Percentiles rank a stretch among this genome's conserved stretches.
Evolutionary conservation across 768 basidiomycete genomes (phyloP).

Genomic region (Rhizopogon vesiculosus): DNA sequence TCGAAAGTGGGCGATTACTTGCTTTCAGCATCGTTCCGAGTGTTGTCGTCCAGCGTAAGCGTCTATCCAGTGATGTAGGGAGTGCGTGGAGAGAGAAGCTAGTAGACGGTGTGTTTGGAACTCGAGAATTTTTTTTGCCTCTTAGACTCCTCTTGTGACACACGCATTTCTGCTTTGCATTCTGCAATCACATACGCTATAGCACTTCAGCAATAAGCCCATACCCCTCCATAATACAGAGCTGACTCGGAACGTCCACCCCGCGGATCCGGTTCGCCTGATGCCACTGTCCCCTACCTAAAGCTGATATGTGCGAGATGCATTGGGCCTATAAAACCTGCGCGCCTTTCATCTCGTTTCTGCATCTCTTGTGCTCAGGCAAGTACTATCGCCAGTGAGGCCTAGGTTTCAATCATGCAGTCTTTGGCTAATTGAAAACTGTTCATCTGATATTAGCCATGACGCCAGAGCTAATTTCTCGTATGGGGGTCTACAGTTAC

Average conservation of each 20-base stretch:
- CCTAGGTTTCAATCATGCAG: constrained; percentile 84
- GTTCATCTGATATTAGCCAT: constrained; percentile 62
- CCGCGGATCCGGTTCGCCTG: too few species aligned
- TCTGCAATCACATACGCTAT: too few species aligned
- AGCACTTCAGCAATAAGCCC: too few species aligned
- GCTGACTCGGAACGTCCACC: too few species aligned
- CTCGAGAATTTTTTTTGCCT: neutral
- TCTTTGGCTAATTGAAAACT: constrained; percentile 85
- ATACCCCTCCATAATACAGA: too few species aligned
- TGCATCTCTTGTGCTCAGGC: constrained; percentile 96
- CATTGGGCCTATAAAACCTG: too few species aligned
- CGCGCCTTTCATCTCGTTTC: constrained; percentile 15
- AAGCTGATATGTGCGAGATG: too few species aligned
- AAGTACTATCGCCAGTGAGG: constrained; percentile 94
- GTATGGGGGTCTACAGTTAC: too few species aligned
- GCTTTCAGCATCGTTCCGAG: constrained; percentile 67
- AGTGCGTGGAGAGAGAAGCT: constrained; percentile 54
- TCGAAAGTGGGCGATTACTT: constrained; percentile 48
- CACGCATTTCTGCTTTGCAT: too few species aligned
- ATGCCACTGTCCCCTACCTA: too few species aligned
- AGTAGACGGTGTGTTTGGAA: constrained; percentile 40
- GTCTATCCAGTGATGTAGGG: constrained; percentile 54
- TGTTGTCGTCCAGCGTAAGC: constrained; percentile 62
- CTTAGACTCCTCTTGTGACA: too few species aligned
- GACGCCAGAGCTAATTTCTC: too few species aligned